Conservation (phyloP, 2,329 filamentous ascomycete species). For the Talaromyces sp. region DNA sequence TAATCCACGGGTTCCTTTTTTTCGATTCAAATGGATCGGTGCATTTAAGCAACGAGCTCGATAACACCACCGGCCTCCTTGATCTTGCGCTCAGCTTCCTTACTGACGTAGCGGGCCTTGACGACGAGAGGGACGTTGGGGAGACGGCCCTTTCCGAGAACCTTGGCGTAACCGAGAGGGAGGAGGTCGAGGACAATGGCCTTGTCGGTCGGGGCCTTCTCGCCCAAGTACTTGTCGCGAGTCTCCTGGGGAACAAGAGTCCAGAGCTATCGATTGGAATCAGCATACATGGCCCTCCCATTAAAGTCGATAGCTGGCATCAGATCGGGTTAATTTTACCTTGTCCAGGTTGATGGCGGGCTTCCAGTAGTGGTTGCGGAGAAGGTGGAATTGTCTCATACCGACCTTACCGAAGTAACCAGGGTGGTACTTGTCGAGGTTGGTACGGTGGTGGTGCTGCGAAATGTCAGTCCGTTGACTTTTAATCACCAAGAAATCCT, state of each 20-base stretch:
- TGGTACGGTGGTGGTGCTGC: conserved; percentile 92
- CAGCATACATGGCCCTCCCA: conserved; percentile 2
- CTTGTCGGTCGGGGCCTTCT: conserved; percentile 75
- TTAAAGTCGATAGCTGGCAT: not conserved
- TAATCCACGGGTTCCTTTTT: not conserved
- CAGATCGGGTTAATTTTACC: conserved; percentile 49
- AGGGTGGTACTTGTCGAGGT: conserved; percentile 89
- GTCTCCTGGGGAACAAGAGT: conserved; percentile 88
- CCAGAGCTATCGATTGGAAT: conserved; percentile 64
- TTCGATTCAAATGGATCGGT: not conserved
- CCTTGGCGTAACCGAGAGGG: conserved; percentile 94
- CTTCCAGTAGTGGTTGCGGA: conserved; percentile 96
- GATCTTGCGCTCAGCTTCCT: conserved; percentile 98
- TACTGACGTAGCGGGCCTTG: conserved; percentile 89
- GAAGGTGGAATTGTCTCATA: conserved; percentile 96
- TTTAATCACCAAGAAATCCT: not conserved
- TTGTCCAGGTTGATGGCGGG: conserved; percentile 98
- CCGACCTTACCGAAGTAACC: conserved; percentile 99
- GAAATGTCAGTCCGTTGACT: not conserved
- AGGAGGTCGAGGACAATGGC: conserved; percentile 98
- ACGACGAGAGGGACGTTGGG: conserved; percentile 92
- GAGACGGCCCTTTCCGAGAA: conserved; percentile 96
- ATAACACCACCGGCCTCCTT: conserved; percentile 94
- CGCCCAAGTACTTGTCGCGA: conserved; percentile 81
- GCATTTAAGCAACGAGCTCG: conserved; percentile 83